phyloP scores from a whole-genome alignment of 2,329 filamentous ascomycete genomes.

The Parasarocladium wereldwijsianum region DNA sequence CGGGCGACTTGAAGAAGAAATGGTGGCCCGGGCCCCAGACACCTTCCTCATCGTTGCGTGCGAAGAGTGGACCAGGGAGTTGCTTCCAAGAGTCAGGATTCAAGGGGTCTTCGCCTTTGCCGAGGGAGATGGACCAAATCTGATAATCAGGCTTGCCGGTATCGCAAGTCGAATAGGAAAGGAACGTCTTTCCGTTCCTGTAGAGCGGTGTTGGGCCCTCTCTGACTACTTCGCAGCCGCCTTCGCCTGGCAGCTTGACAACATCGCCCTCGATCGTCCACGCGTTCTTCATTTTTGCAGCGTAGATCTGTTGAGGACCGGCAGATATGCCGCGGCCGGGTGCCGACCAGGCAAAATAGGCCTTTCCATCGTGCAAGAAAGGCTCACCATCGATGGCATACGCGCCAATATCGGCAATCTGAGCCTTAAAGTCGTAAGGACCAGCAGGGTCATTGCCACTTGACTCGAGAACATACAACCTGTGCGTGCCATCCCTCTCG shows the following conservation, averaged over 20 bases:
- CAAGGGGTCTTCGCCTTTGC: not conserved
- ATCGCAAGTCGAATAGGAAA: conserved; percentile 2
- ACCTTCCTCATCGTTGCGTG: not conserved
- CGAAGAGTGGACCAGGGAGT: not conserved
- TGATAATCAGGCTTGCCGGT: conserved; percentile 3
- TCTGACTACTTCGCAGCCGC: conserved; percentile 1
- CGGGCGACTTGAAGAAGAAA: conserved; percentile 3
- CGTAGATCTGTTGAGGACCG: conserved; percentile 2
- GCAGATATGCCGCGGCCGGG: conserved; percentile 1
- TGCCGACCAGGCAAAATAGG: conserved; percentile 2
- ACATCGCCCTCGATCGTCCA: conserved; percentile 1
- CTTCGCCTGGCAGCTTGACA: not conserved
- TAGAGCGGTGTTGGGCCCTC: conserved; percentile 3
- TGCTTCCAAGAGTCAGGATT: conserved; percentile 1
- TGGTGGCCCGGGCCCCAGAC: conserved; percentile 2
- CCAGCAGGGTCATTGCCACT: conserved; percentile 1
- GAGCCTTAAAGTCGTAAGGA: conserved; percentile 1
- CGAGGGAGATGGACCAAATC: not conserved
- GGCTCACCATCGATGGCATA: conserved; percentile 3
- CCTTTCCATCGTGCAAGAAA: conserved; percentile 1
- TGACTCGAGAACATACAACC: conserved; percentile 2
- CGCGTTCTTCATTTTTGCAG: conserved; percentile 1
- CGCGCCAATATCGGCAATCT: conserved; percentile 1
- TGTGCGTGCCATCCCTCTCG: conserved; percentile 1
- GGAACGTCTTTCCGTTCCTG: conserved; percentile 1